These are phyloP conservation scores for Aspergillus alliaceus DNA, from an alignment of 2,329 filamentous ascomycete genomes.

Conservation along the genomic window DNA sequence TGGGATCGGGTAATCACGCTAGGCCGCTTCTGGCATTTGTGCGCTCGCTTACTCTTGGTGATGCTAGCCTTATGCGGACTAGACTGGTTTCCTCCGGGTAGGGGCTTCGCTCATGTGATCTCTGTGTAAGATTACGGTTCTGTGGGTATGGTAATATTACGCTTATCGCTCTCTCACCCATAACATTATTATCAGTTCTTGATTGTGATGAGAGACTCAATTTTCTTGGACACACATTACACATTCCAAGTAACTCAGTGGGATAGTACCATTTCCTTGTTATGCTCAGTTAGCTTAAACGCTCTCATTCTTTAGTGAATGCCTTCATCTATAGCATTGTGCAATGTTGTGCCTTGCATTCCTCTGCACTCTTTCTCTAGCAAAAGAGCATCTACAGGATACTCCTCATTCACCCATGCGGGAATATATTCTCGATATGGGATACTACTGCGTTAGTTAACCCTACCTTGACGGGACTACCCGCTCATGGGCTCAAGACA, in stretches of 20 bases:
- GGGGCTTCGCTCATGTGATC: neutral
- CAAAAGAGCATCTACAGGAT: neutral
- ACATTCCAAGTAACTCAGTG: neutral
- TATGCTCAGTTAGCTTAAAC: neutral
- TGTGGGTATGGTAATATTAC: neutral
- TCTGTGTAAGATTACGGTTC: neutral
- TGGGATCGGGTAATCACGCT: slow-evolving; percentile 42
- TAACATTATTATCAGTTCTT: too few species aligned
- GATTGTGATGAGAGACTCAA: too few species aligned
- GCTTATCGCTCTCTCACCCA: neutral
- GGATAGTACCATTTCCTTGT: neutral
- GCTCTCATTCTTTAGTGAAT: neutral
- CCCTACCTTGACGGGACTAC: neutral
- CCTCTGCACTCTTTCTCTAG: neutral
- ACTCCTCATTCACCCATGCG: neutral
- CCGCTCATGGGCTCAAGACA: neutral
- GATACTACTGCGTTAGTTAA: neutral
- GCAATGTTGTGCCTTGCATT: neutral
- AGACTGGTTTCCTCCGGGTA: neutral
- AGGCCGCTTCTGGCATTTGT: slow-evolving; percentile 27
- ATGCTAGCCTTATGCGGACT: slow-evolving; percentile 19
- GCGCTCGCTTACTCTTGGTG: slow-evolving; percentile 36
- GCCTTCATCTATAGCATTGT: neutral
- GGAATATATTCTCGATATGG: neutral
- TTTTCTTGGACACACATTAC: too few species aligned